These are phyloP conservation scores for Moricandia arvensis DNA, from an alignment of 345 rosid species.

Conservation along the genomic window DNA sequence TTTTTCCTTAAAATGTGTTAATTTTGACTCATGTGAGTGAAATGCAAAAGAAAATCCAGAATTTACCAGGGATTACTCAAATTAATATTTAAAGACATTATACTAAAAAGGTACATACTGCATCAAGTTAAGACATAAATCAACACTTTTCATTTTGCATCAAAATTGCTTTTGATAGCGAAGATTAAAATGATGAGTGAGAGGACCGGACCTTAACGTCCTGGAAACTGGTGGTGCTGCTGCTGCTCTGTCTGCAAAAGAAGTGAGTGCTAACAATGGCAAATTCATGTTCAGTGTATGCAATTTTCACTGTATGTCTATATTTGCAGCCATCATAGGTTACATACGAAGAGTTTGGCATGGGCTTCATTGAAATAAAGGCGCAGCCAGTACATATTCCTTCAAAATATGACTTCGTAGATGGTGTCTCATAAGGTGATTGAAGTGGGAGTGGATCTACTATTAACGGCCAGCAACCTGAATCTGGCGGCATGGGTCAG, in stretches of 20 bases:
- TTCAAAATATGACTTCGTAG: constrained; percentile 51
- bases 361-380: constrained; percentile 92
- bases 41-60: no score
- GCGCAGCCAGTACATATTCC: constrained; percentile 55
- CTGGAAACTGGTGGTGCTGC: constrained; percentile 97
- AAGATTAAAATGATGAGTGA: constrained; percentile 92
- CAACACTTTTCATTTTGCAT: no score
- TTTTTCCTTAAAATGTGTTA: no score
- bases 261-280: constrained; percentile 44
- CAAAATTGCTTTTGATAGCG: constrained; percentile 40
- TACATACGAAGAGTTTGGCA: constrained; percentile 96
- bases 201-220: constrained; percentile 99
- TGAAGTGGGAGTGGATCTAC: constrained; percentile 47
- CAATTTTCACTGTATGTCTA: constrained; percentile 9
- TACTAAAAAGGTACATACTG: no score
- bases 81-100: no score
- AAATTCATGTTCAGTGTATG: constrained; percentile 3
- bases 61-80: no score
- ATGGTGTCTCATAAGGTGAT: constrained; percentile 55
- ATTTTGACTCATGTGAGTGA: no score
- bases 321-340: constrained; percentile 85
- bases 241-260: constrained; percentile 94
- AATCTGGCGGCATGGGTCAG: constrained; percentile 67
- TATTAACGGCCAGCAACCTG: constrained; percentile 51
- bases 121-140: no score